Conservation (phyloP, 768 basidiomycete genomes). For the Termitomyces titanicus region DNA sequence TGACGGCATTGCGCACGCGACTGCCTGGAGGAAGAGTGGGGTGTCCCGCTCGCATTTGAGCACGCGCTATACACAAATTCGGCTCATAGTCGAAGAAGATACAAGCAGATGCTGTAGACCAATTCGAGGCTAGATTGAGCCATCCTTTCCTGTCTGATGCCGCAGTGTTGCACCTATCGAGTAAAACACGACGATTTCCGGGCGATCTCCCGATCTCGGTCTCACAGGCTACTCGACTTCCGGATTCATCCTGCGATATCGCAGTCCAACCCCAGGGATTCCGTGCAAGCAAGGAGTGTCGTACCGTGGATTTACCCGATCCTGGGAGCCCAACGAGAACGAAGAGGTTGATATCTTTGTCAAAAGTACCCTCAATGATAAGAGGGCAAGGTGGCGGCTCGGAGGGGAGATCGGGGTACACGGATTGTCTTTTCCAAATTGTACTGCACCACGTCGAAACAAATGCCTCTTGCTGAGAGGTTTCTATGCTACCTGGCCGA, state of each 20-base stretch:
- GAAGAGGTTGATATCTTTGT: slow-evolving; percentile 37
- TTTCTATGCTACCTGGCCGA: slow-evolving; percentile 57
- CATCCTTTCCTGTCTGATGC: slow-evolving; percentile 43
- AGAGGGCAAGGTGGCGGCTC: slow-evolving; percentile 48
- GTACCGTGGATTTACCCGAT: slow-evolving; percentile 57
- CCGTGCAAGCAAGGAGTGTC: slow-evolving; percentile 42
- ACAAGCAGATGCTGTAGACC: slow-evolving; percentile 42
- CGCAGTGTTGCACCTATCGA: slow-evolving; percentile 57
- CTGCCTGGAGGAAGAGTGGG: slow-evolving; percentile 55
- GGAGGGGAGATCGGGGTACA: slow-evolving; percentile 45
- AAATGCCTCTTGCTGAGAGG: slow-evolving; percentile 51
- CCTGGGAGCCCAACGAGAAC: slow-evolving; percentile 61
- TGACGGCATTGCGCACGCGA: slow-evolving; percentile 51
- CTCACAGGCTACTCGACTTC: slow-evolving; percentile 48
- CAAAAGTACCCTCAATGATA: slow-evolving; percentile 38
- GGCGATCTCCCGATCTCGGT: slow-evolving; percentile 39
- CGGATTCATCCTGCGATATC: slow-evolving; percentile 56
- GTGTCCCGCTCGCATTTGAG: slow-evolving; percentile 54
- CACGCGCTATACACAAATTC: slow-evolving; percentile 47
- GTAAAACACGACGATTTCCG: slow-evolving; percentile 36
- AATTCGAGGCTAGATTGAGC: slow-evolving; percentile 46
- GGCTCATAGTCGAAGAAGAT: slow-evolving; percentile 54
- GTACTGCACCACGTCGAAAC: slow-evolving; percentile 55
- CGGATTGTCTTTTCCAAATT: slow-evolving; percentile 54
- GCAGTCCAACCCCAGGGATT: slow-evolving; percentile 39